Conservation (phyloP, 257 asterid species). For the Lycium barbarum region DNA sequence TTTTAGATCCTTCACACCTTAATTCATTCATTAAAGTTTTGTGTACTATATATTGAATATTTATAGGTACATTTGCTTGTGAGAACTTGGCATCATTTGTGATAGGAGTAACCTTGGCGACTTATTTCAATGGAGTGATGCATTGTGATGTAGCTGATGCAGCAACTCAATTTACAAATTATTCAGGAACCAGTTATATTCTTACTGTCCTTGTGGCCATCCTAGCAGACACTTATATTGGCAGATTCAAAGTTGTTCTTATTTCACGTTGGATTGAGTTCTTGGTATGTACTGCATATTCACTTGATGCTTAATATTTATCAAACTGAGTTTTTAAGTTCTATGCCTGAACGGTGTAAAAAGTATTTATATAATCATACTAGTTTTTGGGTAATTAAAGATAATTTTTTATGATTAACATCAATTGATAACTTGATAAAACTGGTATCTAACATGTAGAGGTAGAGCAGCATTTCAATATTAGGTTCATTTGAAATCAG, state of each 20-base stretch:
- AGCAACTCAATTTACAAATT: conserved; percentile 67
- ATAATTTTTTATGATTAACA: background rate
- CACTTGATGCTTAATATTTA: background rate
- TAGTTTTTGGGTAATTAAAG: background rate
- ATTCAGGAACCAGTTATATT: conserved; percentile 60
- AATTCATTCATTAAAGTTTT: background rate
- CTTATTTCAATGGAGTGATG: conserved; percentile 61
- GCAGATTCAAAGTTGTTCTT: conserved; percentile 59
- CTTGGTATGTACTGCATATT: conserved; percentile 45
- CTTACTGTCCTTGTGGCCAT: conserved; percentile 59
- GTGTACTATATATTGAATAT: background rate
- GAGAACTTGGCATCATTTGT: conserved; percentile 59
- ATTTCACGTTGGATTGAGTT: conserved; percentile 52
- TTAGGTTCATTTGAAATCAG: too few relatives aligned
- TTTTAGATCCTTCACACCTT: too few relatives aligned
- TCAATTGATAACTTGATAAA: too few relatives aligned
- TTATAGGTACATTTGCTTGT: conserved; percentile 53
- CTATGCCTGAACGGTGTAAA: too few relatives aligned
- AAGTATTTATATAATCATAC: too few relatives aligned
- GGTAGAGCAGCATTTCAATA: background rate
- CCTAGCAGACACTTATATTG: conserved; percentile 69
- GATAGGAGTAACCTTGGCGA: conserved; percentile 56
- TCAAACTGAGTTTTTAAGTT: background rate
- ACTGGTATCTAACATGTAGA: background rate
- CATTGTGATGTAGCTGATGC: conserved; percentile 62